Base-by-base conservation (phyloP, 2,329 filamentous ascomycete species). In the Microcyclospora pomicola region DNA sequence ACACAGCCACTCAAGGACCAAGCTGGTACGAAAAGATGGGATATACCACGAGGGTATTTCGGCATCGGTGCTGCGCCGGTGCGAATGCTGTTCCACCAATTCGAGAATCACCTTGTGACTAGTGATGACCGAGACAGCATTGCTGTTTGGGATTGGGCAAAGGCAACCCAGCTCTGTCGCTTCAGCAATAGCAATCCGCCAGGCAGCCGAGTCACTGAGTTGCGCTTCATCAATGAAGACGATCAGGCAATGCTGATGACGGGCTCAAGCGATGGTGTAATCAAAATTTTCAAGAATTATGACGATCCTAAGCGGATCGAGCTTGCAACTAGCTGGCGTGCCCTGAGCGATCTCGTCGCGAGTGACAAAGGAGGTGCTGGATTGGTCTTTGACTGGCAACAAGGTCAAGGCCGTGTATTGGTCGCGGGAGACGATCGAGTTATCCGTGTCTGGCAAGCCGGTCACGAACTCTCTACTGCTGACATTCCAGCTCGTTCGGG, bases 361-460 rank as follows among this genome's bases (percentile, higher is more conserved):
- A 93, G 84, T 59, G 94, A 88, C 52, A 50, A 51, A 28, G 81
- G 87, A 53, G 93, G 94, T 58, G 87, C 87, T 1, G 91, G 91
- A 15, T 80, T 98, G 62, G 88, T 96, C 16, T 92, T 96, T 56
- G 88, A 98, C 59, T 98, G 91, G 91, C 88, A 96, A 59, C 91
- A 98, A 63, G 87, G 92, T n/a, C 84, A 85, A 49, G 91, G 91
- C 6, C 83, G 85, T 43, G 80, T 93, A 6, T 71, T 98, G n/a
- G 91, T 96, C 27, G 91, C 91, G 9, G 91, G 91, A 33, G 91
- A 98, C 57, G 85, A 95, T 38, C 83, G 91, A 41, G 83, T 95
- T 27, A 95, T 98, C 50, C 75, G 87, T 28, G 84, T 96, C 27
- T 98, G 91, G 91, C 91, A 92, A 55, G 88, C 88, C 12, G 85